phyloP scores from a whole-genome alignment of 2,329 filamentous ascomycete species.

The Plenodomus tracheiphilus region DNA sequence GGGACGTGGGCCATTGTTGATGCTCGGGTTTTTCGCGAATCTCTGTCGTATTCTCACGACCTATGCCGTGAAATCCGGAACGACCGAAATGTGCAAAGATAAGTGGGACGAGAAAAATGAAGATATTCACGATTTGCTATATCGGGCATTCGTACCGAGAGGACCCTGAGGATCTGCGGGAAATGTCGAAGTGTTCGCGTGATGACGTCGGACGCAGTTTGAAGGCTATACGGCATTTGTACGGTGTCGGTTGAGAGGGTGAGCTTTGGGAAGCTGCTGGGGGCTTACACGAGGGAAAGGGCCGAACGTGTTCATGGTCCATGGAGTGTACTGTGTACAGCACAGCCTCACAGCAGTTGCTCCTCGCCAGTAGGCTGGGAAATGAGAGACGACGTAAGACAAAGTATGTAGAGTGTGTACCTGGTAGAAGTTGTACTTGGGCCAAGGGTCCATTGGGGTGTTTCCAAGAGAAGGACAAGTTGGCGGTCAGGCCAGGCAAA shows the following conservation, averaged over 20 bases:
- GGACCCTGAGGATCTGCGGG: constrained; percentile 16
- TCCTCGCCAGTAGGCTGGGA: neutral
- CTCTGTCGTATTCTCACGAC: neutral
- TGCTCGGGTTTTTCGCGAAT: neutral
- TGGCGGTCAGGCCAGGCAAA: no score
- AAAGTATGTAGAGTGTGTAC: neutral
- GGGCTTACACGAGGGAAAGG: neutral
- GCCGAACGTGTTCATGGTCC: neutral
- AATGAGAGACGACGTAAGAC: neutral
- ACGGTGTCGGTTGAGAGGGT: neutral
- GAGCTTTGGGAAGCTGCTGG: neutral
- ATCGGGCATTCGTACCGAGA: constrained; percentile 3
- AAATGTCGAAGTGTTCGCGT: neutral
- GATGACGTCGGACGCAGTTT: neutral
- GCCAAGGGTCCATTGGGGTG: no score
- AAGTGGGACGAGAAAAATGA: constrained; percentile 4
- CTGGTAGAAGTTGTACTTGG: neutral
- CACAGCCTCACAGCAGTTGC: neutral
- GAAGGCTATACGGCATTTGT: neutral
- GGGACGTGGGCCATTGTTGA: constrained; percentile 4
- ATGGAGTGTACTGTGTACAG: no score
- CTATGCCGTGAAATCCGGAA: constrained; percentile 4
- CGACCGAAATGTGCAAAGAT: neutral
- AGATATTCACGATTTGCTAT: constrained; percentile 2
- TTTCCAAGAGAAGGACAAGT: no score